A percentile compares a stretch with the other conserved stretches of the same genome.
These are phyloP conservation scores for Leishmania gerbilli DNA, from an alignment of 208 protist genomes.

Conservation along the genomic window DNA sequence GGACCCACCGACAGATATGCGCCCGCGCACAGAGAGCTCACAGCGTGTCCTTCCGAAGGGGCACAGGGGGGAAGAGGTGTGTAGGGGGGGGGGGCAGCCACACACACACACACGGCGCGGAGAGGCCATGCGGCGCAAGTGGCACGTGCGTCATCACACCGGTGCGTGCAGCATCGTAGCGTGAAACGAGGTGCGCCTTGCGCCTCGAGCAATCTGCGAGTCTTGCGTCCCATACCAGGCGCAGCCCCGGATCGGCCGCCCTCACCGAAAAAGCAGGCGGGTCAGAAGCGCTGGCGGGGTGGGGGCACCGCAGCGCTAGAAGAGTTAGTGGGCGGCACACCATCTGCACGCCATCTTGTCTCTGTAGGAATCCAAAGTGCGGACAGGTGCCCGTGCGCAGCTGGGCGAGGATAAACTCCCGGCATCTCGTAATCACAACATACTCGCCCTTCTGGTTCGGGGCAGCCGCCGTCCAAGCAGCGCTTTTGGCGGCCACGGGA, in stretches of 20 bases:
- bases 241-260: neutral
- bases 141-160: neutral
- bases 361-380: neutral
- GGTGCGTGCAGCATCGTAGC: neutral
- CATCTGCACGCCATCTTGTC: neutral
- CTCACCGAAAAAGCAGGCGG: neutral
- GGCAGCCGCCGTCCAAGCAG: neutral
- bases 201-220: neutral
- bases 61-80: neutral
- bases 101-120: neutral
- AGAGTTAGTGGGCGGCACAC: neutral
- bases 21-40: neutral
- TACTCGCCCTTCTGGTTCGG: neutral
- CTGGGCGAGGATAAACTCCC: neutral
- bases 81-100: neutral
- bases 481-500: neutral
- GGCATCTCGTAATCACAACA: neutral
- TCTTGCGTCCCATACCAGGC: neutral
- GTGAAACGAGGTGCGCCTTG: neutral
- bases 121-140: neutral
- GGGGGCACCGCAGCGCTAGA: neutral
- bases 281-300: neutral
- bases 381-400: neutral
- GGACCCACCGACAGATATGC: neutral
- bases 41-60: neutral